A percentile compares a stretch with the other conserved stretches of the same genome.
Conservation (phyloP, 2,329 filamentous ascomycete genomes). For the Boeremia lycopersici region DNA sequence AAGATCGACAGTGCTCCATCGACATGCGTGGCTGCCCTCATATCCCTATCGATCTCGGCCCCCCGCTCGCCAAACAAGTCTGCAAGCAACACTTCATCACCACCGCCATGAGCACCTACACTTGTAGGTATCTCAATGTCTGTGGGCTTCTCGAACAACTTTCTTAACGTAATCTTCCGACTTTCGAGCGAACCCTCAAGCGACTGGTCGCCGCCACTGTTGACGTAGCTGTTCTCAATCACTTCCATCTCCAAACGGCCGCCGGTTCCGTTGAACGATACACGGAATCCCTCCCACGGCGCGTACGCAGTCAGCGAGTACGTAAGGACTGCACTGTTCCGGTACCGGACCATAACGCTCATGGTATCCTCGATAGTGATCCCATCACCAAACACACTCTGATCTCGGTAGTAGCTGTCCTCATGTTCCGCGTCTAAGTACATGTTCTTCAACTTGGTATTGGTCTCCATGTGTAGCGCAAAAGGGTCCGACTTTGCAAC, state of each 20-base stretch:
- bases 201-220: constrained; percentile 64
- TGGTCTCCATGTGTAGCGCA: constrained; percentile 61
- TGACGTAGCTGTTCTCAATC: constrained; percentile 65
- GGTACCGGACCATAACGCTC: constrained; percentile 64
- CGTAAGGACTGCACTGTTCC: constrained; percentile 62
- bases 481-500: constrained; percentile 62
- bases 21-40: constrained; percentile 63
- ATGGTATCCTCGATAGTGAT: constrained; percentile 70
- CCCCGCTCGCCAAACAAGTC: constrained; percentile 63
- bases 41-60: constrained; percentile 54
- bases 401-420: constrained; percentile 66
- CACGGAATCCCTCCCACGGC: constrained; percentile 66
- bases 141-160: constrained; percentile 62
- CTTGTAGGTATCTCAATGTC: constrained; percentile 61
- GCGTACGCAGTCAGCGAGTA: constrained; percentile 67
- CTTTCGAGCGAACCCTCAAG: constrained; percentile 60
- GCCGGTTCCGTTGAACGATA: constrained; percentile 64
- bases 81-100: constrained; percentile 62
- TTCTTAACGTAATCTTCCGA: constrained; percentile 57
- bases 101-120: constrained; percentile 65
- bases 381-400: constrained; percentile 67
- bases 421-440: constrained; percentile 69
- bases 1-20: constrained; percentile 65
- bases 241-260: constrained; percentile 67
- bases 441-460: constrained; percentile 62